Evolutionary conservation across 2,329 filamentous ascomycete species (phyloP), one percentile per base, ranked within the genome.

Genomic region (Neopestalotiopsis sp.): DNA sequence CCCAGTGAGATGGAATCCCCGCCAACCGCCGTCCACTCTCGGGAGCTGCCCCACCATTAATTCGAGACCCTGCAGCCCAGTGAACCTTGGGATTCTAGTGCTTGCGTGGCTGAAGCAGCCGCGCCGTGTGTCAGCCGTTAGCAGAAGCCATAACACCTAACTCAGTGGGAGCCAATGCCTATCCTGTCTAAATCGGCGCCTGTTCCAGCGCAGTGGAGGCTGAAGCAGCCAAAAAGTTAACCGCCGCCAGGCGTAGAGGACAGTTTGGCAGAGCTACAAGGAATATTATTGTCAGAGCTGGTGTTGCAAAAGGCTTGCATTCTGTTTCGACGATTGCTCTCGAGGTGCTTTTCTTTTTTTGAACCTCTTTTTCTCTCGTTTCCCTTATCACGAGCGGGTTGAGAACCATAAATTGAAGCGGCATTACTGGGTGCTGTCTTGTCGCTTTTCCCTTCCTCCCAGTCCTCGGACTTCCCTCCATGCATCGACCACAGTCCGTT

Each of bases 401-500:
- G 57, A 59, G 13, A 34, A 30, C 30, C 57, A 59, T 30, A 34
- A 20, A 40, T 17, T 30, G 20, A 34, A 62, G 59, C 59, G 30
- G 59, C 30, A 40, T 62, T 30, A 17, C 59, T 40, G 59, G 32
- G 59, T 62, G 59, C 30, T 62, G 30, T 40, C 30, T 62, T 40
- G n/a, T 62, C 34, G 59, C 17, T 20, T 30, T 62, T 40, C 59
- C 34, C 28, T 66, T 42, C 63, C 38, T 49, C 52, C 24, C 24
- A 28, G 24, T 28, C 24, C 17, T 61, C 17, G 28, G 20, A 28
- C 58, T 65, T 68, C 67, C 64, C 66, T 68, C 65, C 68, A 72
- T 70, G 69, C 71, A 70, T 67, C 64, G 67, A 67, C 40, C 56
- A 20, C 70, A 63, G 68, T 57, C 69, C 60, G 30, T 56, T 58